Base-by-base conservation (phyloP, 768 basidiomycete species). In the Suillus luteus region DNA sequence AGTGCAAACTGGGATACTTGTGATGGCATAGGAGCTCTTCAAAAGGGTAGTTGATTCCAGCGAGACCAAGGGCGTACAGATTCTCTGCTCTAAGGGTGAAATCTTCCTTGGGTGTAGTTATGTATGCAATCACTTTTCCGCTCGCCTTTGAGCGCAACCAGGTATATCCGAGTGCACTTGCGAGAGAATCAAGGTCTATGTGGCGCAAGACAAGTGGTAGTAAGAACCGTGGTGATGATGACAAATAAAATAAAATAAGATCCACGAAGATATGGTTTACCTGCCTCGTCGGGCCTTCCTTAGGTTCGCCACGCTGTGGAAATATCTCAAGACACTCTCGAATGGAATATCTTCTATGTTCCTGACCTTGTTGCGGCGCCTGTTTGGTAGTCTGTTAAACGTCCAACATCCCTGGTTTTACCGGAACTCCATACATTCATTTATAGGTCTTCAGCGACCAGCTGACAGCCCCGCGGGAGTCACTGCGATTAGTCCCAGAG, bases 161-260 rank as follows among this genome's bases (percentile, higher is more conserved):
- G 0, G 95, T 86, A 77, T 86, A 95, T 3, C 87, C 91, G 60
- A 99, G 85, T 3, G 95, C 86, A 64, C 91, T 92, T 0, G 93
- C 95, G 24, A 96, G 73, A 6, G 88, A 89, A 77, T 99, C 97
- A 38, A 99, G 86, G 75, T 99, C 96, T 98, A 65, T 3, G 46
- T 37, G 17, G 43, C 14, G 27, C 60, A 60, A 51, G 40, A 64
- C 63, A 17, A 17, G 22, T 11, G 27, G 27, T 27, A 35, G 35
- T 8, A 24, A 27, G 58, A 33, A 60, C n/a, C 27, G 27, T 27
- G 27, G 27, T 27, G 27, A 27, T 27, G 27, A 27, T 27, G 27
- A 27, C 27, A 27, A 27, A 27, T 27, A 27, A 27, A 27, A 27
- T 27, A 27, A 27, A 27, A 27, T 27, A 43, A 17, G 17, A 43